Conservation (phyloP, 371 early-diverging fungal genomes). For the Mycotypha africana region DNA sequence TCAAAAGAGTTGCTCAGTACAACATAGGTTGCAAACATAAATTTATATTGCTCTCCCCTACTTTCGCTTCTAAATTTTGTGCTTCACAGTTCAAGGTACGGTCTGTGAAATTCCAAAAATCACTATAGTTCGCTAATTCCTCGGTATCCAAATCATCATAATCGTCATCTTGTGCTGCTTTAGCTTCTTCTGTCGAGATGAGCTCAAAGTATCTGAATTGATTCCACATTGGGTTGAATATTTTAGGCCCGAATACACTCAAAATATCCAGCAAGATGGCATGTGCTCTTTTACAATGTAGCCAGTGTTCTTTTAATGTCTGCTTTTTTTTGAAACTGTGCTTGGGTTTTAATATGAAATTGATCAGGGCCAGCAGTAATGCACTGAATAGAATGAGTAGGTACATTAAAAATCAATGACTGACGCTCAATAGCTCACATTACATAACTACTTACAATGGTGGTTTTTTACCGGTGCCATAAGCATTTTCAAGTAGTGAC, state of each 20-base stretch:
- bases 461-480: slow-evolving; percentile 14
- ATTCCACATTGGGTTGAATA: slow-evolving; percentile 11
- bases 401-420: background rate
- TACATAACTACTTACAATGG: slow-evolving; percentile 8
- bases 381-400: background rate
- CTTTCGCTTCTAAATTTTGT: slow-evolving; percentile 4
- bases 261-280: slow-evolving; percentile 10
- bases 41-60: background rate
- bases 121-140: slow-evolving; percentile 5
- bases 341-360: slow-evolving; percentile 12
- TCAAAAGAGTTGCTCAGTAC: background rate
- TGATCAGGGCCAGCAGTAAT: slow-evolving; percentile 8
- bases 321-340: background rate
- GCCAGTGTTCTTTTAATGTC: slow-evolving; percentile 4
- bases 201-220: slow-evolving; percentile 8
- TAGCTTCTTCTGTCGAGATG: background rate
- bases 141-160: slow-evolving; percentile 9
- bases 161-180: slow-evolving; percentile 2
- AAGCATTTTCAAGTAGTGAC: slow-evolving; percentile 15
- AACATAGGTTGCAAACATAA: too few species aligned
- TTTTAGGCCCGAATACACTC: slow-evolving; percentile 11
- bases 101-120: slow-evolving; percentile 10
- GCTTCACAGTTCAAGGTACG: background rate
- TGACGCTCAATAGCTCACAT: background rate
- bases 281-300: slow-evolving; percentile 14